Evolutionary conservation across 2,329 filamentous ascomycete species (phyloP).

Genomic region (Trichoderma afroharzianum): DNA sequence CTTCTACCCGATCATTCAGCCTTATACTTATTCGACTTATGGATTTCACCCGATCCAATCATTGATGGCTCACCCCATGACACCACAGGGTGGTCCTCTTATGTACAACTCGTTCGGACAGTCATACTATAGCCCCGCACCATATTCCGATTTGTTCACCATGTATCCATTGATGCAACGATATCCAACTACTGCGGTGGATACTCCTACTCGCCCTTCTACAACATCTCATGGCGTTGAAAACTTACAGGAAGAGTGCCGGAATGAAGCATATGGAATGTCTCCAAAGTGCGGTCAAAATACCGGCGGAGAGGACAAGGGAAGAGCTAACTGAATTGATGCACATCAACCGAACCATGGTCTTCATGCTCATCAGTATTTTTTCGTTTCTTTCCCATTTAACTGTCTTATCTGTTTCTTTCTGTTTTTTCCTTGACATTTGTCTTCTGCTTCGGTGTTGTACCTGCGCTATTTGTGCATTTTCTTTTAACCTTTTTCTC

Average conservation of each 20-base stretch:
- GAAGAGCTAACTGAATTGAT: neutral
- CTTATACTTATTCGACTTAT: constrained; percentile 16
- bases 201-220: constrained; percentile 5
- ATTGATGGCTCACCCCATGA: constrained; percentile 10
- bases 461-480: neutral
- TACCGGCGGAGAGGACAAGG: neutral
- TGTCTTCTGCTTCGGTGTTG: neutral
- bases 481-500: neutral
- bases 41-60: constrained; percentile 6
- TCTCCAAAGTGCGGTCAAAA: neutral
- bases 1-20: constrained; percentile 12
- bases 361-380: neutral
- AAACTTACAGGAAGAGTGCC: neutral
- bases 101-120: constrained; percentile 22
- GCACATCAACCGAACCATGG: neutral
- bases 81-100: constrained; percentile 14
- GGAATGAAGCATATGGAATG: neutral
- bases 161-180: constrained; percentile 25
- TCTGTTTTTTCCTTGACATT: neutral
- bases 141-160: constrained; percentile 11
- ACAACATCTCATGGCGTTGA: neutral
- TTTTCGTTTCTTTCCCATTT: neutral
- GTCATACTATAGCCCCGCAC: neutral
- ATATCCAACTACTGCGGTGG: neutral
- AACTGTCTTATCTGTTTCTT: neutral